Conservation (phyloP, 176 grass and related monocot species). For the Typha latifolia region DNA sequence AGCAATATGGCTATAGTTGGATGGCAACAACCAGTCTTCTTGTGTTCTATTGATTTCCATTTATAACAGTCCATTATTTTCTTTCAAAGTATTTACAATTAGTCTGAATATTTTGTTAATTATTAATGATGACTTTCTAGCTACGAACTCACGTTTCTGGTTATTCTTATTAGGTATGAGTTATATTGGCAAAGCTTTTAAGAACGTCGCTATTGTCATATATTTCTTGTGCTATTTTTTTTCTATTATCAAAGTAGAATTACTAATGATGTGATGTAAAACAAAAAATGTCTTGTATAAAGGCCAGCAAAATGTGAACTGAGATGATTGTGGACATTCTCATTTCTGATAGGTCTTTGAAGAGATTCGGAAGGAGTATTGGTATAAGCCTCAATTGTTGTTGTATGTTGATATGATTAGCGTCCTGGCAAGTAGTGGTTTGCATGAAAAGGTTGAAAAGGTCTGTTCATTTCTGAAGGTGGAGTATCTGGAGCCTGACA, state of each 20-base stretch:
- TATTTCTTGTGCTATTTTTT: not conserved
- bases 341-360: slow-evolving; percentile 56
- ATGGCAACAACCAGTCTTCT: not conserved
- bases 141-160: not conserved
- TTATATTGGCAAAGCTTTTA: no score
- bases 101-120: not conserved
- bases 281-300: slow-evolving; percentile 11
- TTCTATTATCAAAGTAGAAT: no score
- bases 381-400: slow-evolving; percentile 61
- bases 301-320: slow-evolving; percentile 19
- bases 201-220: not conserved
- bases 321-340: slow-evolving; percentile 28
- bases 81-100: not conserved
- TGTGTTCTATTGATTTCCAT: not conserved
- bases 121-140: not conserved
- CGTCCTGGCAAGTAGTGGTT: slow-evolving; percentile 44
- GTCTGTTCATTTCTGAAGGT: slow-evolving; percentile 60
- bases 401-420: slow-evolving; percentile 60
- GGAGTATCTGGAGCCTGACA: slow-evolving; percentile 52
- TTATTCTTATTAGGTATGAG: not conserved
- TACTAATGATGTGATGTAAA: not conserved
- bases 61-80: not conserved
- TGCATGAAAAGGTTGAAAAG: slow-evolving; percentile 41
- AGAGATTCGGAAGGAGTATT: slow-evolving; percentile 73
- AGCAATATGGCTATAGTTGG: not conserved